phyloP scores from a whole-genome alignment of 2,329 filamentous ascomycete species.

The Furcasterigmium sp. region DNA sequence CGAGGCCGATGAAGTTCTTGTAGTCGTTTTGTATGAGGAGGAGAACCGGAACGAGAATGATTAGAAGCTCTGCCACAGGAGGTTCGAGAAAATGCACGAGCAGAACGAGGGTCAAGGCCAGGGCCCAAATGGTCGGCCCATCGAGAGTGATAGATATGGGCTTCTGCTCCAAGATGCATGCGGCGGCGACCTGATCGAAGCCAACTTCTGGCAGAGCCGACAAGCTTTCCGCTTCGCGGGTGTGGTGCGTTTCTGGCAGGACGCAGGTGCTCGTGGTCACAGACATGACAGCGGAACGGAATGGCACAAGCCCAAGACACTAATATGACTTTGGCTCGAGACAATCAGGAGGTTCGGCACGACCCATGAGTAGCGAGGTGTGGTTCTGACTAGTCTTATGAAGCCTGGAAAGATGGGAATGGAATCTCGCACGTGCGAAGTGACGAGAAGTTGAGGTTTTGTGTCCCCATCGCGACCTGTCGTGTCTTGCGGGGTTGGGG shows the following conservation, averaged over 20 bases:
- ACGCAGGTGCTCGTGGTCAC: slow-evolving; percentile 8
- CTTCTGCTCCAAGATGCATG: slow-evolving; percentile 34
- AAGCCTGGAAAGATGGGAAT: slow-evolving; percentile 7
- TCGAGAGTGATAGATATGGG: slow-evolving; percentile 49
- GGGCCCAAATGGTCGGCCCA: slow-evolving; percentile 39
- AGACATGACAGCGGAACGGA: slow-evolving; percentile 9
- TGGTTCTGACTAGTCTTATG: slow-evolving; percentile 1
- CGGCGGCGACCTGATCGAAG: slow-evolving; percentile 30
- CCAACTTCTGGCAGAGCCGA: slow-evolving; percentile 13
- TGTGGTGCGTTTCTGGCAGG: no score
- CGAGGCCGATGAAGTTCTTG: slow-evolving; percentile 67
- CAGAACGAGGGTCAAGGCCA: slow-evolving; percentile 40
- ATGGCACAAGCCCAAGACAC: neutral
- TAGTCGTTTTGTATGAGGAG: slow-evolving; percentile 65
- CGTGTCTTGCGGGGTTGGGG: neutral
- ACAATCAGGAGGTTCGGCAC: neutral
- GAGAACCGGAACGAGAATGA: slow-evolving; percentile 41
- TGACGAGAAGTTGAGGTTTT: neutral
- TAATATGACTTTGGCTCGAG: neutral
- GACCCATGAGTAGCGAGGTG: slow-evolving; percentile 1
- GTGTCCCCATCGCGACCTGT: neutral
- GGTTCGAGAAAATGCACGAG: slow-evolving; percentile 47
- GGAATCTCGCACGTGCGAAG: neutral
- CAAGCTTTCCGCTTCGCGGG: slow-evolving; percentile 7
- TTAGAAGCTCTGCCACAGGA: slow-evolving; percentile 40